phyloP scores from a whole-genome alignment of 306 rosid species.

The Trichosanthes cucumerina region DNA sequence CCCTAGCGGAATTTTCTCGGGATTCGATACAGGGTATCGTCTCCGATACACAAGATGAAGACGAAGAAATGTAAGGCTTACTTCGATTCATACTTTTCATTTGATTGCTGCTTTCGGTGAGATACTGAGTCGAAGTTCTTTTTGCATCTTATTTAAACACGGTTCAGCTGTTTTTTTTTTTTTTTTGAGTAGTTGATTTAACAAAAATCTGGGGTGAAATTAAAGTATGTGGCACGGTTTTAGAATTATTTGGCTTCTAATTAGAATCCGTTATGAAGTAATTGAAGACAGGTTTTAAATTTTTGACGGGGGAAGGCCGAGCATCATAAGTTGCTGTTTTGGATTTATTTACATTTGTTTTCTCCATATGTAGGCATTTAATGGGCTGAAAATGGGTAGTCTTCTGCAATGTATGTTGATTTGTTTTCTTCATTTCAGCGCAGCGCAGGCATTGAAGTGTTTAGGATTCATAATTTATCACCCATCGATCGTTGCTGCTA shows the following conservation, averaged over 20 bases:
- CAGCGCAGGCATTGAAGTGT: slow-evolving; percentile 66
- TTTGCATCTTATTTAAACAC: background rate
- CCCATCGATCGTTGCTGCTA: slow-evolving; percentile 32
- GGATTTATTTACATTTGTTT: background rate
- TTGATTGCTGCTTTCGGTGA: background rate
- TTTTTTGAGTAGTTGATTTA: too few species aligned
- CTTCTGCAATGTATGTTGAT: background rate
- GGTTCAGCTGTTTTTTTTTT: background rate
- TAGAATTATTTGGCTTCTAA: background rate
- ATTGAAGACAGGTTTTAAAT: background rate
- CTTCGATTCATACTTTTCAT: background rate
- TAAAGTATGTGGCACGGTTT: background rate
- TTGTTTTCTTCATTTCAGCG: slow-evolving; percentile 27
- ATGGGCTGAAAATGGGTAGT: background rate
- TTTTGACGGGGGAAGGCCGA: background rate
- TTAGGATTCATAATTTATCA: slow-evolving; percentile 84
- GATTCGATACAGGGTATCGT: slow-evolving; percentile 19
- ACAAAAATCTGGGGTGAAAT: background rate
- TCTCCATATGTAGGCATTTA: background rate
- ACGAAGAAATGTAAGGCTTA: slow-evolving; percentile 53
- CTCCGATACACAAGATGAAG: slow-evolving; percentile 39
- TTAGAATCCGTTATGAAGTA: background rate
- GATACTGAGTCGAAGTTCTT: background rate
- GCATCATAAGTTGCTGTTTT: background rate
- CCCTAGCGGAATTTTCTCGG: slow-evolving; percentile 32